Percentiles rank a stretch among this genome's conserved stretches.
These are phyloP conservation scores for Bathelium albidoporum DNA, from an alignment of 495 filamentous ascomycete species.

Conservation along the genomic window DNA sequence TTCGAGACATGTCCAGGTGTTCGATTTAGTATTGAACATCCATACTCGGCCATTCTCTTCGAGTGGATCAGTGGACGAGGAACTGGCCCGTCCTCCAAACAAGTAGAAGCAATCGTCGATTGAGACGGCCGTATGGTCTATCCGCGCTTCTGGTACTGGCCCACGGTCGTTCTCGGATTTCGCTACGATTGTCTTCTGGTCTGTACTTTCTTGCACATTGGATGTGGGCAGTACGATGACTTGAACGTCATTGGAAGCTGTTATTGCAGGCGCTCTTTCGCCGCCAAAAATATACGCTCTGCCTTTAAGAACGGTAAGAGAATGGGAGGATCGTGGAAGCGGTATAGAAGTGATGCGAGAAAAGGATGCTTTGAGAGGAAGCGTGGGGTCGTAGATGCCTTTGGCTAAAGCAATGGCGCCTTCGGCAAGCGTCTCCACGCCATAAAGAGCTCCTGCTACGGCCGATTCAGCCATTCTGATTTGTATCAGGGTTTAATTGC, in stretches of 20 bases:
- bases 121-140: constrained; percentile 48
- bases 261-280: constrained; percentile 38
- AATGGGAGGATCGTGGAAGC: constrained; percentile 60
- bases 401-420: constrained; percentile 29
- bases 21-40: constrained; percentile 50
- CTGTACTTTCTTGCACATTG: constrained; percentile 36
- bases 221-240: constrained; percentile 47
- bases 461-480: constrained; percentile 24
- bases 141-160: constrained; percentile 39
- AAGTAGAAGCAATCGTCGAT: constrained; percentile 53
- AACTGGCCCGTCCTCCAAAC: constrained; percentile 44
- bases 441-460: constrained; percentile 28
- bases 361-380: constrained; percentile 47
- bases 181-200: constrained; percentile 40
- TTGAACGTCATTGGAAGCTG: constrained; percentile 59
- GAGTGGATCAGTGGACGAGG: constrained; percentile 28
- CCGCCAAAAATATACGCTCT: constrained; percentile 63
- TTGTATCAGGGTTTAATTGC: background rate
- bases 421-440: constrained; percentile 26
- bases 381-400: constrained; percentile 33
- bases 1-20: constrained; percentile 49
- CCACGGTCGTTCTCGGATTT: constrained; percentile 28
- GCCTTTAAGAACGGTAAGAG: constrained; percentile 54
- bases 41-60: constrained; percentile 56
- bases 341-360: constrained; percentile 42